These are phyloP conservation scores for Ettlia oleoabundans DNA, from an alignment of 139 green algal genomes.

Conservation along the genomic window DNA sequence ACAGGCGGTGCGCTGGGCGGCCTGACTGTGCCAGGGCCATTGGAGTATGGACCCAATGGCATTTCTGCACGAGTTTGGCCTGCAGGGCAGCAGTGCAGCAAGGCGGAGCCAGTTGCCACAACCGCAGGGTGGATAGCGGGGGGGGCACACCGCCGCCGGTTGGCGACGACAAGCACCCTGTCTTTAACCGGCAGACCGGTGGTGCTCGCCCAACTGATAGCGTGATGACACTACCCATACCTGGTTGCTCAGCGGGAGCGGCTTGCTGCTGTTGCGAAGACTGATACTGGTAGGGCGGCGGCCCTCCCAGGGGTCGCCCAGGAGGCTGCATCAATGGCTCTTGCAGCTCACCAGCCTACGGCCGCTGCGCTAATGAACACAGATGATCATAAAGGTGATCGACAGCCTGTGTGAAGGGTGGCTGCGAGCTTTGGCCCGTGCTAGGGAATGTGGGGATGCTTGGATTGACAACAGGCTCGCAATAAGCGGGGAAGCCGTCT, in stretches of 20 bases:
- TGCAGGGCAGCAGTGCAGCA: neutral
- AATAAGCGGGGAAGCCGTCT: no score
- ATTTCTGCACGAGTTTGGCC: neutral
- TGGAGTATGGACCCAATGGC: neutral
- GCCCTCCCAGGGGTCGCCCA: neutral
- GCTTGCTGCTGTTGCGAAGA: neutral
- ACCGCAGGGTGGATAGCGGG: neutral
- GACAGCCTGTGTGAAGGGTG: neutral
- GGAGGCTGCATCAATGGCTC: neutral
- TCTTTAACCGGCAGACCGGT: no score
- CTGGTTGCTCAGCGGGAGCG: neutral
- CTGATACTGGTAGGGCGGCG: neutral
- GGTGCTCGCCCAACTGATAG: no score
- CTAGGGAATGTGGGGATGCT: no score
- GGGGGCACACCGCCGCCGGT: no score
- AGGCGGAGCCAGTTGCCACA: neutral
- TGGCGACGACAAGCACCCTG: no score
- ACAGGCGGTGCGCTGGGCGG: neutral
- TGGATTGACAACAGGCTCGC: no score
- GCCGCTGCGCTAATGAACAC: neutral
- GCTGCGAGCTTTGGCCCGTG: no score
- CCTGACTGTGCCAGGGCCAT: neutral
- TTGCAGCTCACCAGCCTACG: neutral
- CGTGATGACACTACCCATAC: no score
- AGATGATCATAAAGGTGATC: neutral